Conservation (phyloP, 345 rosid genomes). For the Nasturtium officinale region DNA sequence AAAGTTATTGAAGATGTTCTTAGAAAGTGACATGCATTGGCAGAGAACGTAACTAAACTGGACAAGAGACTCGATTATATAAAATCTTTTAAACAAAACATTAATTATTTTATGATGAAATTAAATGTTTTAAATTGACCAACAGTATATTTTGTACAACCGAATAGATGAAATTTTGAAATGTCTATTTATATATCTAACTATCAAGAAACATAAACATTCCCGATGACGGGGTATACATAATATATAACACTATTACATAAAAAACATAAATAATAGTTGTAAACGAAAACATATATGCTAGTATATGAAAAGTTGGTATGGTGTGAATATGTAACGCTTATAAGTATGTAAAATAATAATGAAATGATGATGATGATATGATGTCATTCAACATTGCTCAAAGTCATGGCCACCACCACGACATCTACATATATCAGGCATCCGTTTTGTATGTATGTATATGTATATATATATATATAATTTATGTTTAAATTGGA, state of each 20-base stretch:
- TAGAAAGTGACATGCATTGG: constrained; percentile 7
- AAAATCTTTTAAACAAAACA: background rate
- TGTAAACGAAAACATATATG: background rate
- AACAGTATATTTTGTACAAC: no score
- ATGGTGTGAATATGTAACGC: constrained; percentile 19
- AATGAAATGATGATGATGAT: constrained; percentile 24
- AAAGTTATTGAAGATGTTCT: no score
- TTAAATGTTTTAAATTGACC: background rate
- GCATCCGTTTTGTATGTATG: background rate
- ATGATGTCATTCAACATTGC: constrained; percentile 52
- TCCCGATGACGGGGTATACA: background rate
- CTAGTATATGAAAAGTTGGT: constrained; percentile 20
- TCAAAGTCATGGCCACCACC: constrained; percentile 49
- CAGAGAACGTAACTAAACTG: background rate
- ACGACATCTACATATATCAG: constrained; percentile 24
- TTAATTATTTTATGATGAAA: background rate
- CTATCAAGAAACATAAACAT: no score
- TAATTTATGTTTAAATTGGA: constrained; percentile 28
- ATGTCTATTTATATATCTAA: no score
- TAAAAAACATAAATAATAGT: background rate
- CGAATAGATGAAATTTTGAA: no score
- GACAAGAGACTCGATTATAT: background rate
- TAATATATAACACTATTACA: background rate
- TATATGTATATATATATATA: background rate
- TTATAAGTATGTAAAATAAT: constrained; percentile 18